Evolutionary conservation across 148 eudicot species (phyloP), one percentile per base, ranked within the genome.

Genomic region (Rhododendron kiyosumense): DNA sequence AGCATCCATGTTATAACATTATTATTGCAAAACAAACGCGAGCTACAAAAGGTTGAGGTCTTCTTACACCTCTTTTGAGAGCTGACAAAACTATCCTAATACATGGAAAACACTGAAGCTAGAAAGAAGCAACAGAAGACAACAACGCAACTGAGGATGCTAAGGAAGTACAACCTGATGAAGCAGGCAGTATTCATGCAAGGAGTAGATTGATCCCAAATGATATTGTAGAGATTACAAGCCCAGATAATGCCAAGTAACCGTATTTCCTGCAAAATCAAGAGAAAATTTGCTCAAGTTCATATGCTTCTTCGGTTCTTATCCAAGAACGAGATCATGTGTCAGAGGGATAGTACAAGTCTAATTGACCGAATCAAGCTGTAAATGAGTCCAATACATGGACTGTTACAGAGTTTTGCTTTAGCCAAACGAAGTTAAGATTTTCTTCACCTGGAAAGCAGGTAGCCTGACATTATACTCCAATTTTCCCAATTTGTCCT

Each of bases 231-330:
- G 92, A 91, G 76, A 92, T 57, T 84, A 88, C 52, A 22, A 95
- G 93, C 88, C 94, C 94, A 2, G 91, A 22, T 4, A 89, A 0
- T 54, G 96, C 93, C 84, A 90, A 52, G 90, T 92, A 94, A 67
- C 90, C 88, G 74, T 86, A 96, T 90, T 93, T 95, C 93, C 99
- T 96, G 94, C 86, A 90, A 77, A 63, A 4, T 85, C 24, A 48
- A 74, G 52, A 2, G 34, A 69, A 14, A 84, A 36, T 36, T 22
- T 20, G 1, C 81, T 87, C 10, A 15, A 52, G 45, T 48, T 10
- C 20, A 51, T 18, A 5, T 57, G 1, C 1, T 59, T 24, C 67
- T 20, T 59, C 26, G n/a, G 67, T 22, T 59, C n/a, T 59, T 22
- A 59, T 59, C 26, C 1, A 63, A 63, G 28, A n/a, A 63, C 13